Percentiles rank a stretch among this genome's conserved stretches.
Conservation (phyloP, 1,284 basidiomycete genomes). For the Apiotrichum veenhuisii region DNA sequence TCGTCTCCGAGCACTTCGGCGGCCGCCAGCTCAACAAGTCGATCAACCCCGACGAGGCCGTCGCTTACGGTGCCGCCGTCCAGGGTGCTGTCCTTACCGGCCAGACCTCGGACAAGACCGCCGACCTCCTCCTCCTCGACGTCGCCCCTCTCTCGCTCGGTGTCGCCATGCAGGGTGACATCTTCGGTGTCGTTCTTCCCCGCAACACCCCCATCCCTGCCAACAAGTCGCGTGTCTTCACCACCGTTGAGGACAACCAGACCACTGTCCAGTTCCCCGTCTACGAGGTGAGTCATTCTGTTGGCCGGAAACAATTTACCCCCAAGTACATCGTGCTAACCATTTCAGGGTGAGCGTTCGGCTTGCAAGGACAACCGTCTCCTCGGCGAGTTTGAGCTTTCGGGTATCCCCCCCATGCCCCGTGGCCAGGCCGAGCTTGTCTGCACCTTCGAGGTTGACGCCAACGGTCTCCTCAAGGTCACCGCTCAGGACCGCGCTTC, state of each 20-base stretch:
- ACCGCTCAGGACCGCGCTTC: constrained; percentile 91
- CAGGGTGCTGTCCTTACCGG: constrained; percentile 95
- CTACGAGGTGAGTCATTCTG: constrained; percentile 70
- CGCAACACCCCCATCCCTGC: constrained; percentile 97
- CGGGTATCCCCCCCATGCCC: constrained; percentile 92
- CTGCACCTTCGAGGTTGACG: constrained; percentile 97
- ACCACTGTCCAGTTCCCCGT: constrained; percentile 97
- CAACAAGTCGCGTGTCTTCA: constrained; percentile 94
- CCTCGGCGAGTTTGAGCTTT: constrained; percentile 96
- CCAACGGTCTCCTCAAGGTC: constrained; percentile 90
- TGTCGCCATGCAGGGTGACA: constrained; percentile 97
- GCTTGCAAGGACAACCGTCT: constrained; percentile 95
- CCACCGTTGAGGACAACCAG: constrained; percentile 98
- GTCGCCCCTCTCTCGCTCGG: constrained; percentile 93
- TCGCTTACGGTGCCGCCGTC: constrained; percentile 93
- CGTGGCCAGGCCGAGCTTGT: constrained; percentile 94
- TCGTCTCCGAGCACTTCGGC: constrained; percentile 97
- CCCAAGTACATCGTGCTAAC: neutral
- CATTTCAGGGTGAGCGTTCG: constrained; percentile 65
- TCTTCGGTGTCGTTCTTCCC: constrained; percentile 86
- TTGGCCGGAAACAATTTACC: no score
- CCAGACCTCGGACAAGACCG: constrained; percentile 92
- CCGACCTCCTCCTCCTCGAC: constrained; percentile 90
- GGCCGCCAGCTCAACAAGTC: constrained; percentile 98
- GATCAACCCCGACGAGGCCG: constrained; percentile 94